Evolutionary conservation across 2,329 filamentous ascomycete genomes (phyloP), one percentile per base, ranked within the genome.

Genomic region (Phaeophleospora eucalypticola): DNA sequence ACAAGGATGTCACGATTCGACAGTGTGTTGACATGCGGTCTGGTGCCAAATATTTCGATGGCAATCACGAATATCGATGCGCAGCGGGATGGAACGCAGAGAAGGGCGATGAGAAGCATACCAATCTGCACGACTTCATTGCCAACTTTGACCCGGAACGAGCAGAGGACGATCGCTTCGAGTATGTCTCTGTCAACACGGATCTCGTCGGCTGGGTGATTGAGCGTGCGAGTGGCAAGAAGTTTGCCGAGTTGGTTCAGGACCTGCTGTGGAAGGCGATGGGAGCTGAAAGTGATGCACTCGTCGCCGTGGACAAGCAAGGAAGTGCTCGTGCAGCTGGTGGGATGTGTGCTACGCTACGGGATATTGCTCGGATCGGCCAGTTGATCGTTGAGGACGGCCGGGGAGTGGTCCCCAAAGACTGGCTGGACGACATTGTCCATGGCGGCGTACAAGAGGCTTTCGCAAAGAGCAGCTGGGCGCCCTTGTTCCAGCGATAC

Each of bases 241-340:
- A 36, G 18, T 45, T 54, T n/a, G 45, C 56, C 9, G 43, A 54
- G 9, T 33, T 55, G 8, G 29, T 58, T 8, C 18, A 43, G 4
- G 52, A 59, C 16, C 37, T 56, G n/a, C 40, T 61, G 1, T 59
- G 57, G 57, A 33, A 56, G 32, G 56, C 58, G 2, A 52, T 59
- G 46, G 57, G 56, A 3, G 57, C 56, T 2, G 58, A 61, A 32
- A 50, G 45, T 43, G 51, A 58, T 36, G 57, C 57, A 10, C 10
- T 47, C 1, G 36, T 61, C 15, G 44, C 54, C 1, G 35, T 58
- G 7, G 58, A 61, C 36, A 42, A 43, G 9, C 35, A 52, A 21
- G 58, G 56, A 4, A 45, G 36, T 21, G 49, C 51, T 18, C 34
- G 58, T 8, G 53, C 51, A 3, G 56, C 58, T 15, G 58, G 58